Conservation (phyloP, 805 yeast species). For the Groenewaldozyma salmanticensis region DNA sequence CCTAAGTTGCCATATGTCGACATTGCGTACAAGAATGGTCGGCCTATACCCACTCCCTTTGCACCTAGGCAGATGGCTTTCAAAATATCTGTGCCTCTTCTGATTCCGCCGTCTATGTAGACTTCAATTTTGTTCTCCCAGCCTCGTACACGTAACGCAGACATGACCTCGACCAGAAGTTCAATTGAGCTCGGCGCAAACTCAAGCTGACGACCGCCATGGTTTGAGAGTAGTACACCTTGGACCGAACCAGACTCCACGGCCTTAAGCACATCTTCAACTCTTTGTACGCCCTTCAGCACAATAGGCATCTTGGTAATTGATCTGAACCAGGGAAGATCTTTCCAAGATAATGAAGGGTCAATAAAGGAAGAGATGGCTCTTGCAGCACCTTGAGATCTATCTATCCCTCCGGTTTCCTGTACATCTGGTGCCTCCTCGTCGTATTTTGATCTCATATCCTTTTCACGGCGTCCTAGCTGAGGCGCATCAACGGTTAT, state of each 20-base stretch:
- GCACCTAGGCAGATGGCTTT: conserved; percentile 75
- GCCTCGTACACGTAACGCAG: conserved; percentile 39
- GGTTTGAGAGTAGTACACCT: conserved; percentile 80
- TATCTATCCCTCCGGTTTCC: conserved; percentile 40
- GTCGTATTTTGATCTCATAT: conserved; percentile 56
- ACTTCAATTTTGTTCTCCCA: conserved; percentile 44
- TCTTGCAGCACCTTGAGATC: conserved; percentile 74
- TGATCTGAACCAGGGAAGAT: conserved; percentile 44
- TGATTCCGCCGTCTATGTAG: conserved; percentile 66
- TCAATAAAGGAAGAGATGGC: conserved; percentile 84
- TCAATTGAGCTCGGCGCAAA: conserved; percentile 66
- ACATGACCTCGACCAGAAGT: conserved; percentile 57
- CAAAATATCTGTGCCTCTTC: conserved; percentile 68
- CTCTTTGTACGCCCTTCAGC: conserved; percentile 77
- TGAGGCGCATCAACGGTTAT: conserved; percentile 92
- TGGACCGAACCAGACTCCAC: conserved; percentile 53
- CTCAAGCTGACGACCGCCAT: conserved; percentile 86
- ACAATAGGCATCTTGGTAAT: conserved; percentile 57
- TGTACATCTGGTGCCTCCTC: conserved; percentile 40
- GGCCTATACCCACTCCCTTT: conserved; percentile 62
- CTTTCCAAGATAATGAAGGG: conserved; percentile 55
- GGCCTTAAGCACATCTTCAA: conserved; percentile 68
- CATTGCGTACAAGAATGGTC: conserved; percentile 70
- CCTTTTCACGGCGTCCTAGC: conserved; percentile 85
- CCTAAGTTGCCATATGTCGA: conserved; percentile 75